A percentile compares a stretch with the other conserved stretches of the same genome.
phyloP scores from a whole-genome alignment of 352 stramenopile genomes.

The Globisporangium irregulare region DNA sequence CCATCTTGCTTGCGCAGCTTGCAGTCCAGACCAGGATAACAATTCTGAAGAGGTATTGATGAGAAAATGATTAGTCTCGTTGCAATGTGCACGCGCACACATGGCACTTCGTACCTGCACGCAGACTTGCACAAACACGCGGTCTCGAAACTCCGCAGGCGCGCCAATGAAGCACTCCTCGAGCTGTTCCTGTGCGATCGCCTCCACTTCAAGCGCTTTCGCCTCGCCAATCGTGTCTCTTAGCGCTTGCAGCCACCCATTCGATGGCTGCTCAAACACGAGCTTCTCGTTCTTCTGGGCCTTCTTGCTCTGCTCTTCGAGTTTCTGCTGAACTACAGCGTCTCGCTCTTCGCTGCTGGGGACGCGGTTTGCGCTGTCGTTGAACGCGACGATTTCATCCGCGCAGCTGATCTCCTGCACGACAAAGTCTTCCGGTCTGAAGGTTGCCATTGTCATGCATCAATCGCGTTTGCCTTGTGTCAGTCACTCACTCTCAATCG shows the following conservation, averaged over 20 bases:
- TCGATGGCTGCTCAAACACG: conserved; percentile 44
- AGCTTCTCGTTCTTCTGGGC: conserved; percentile 40
- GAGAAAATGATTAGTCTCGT: background rate
- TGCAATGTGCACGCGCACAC: background rate
- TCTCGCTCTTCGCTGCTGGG: conserved; percentile 36
- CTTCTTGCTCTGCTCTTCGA: conserved; percentile 19
- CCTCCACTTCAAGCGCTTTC: conserved; percentile 17
- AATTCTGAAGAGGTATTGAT: conserved; percentile 33
- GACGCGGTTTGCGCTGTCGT: conserved; percentile 21
- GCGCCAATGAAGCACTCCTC: conserved; percentile 30
- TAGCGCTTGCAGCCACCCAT: conserved; percentile 51
- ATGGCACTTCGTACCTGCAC: conserved; percentile 49
- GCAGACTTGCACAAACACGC: conserved; percentile 67
- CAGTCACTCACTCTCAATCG: background rate
- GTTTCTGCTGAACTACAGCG: conserved; percentile 28
- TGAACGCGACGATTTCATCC: conserved; percentile 39
- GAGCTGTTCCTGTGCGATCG: conserved; percentile 21
- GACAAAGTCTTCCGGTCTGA: conserved; percentile 59
- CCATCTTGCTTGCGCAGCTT: conserved; percentile 31
- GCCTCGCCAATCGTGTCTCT: conserved; percentile 24
- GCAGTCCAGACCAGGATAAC: conserved; percentile 67
- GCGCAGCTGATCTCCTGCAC: conserved; percentile 61
- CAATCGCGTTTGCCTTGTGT: background rate
- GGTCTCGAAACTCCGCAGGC: conserved; percentile 48
- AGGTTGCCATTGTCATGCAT: background rate